These are phyloP conservation scores for Laburnicola sp. DNA, from an alignment of 2,329 filamentous ascomycete genomes.

Conservation along the genomic window DNA sequence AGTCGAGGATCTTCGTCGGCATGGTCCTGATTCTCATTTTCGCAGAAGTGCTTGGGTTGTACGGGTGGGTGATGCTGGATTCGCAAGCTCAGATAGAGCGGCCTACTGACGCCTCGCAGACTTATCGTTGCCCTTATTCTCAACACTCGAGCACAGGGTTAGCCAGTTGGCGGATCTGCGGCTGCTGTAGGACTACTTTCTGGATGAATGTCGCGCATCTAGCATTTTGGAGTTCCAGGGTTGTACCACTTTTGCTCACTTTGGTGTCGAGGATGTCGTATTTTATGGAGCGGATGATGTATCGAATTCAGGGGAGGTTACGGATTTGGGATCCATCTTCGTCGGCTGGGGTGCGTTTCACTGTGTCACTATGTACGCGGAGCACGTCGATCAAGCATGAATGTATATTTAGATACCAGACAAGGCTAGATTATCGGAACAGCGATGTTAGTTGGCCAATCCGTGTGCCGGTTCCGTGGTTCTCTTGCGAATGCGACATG, in stretches of 20 bases:
- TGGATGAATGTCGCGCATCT: constrained; percentile 26
- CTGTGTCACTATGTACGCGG: too few relatives aligned
- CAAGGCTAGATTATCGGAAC: neutral
- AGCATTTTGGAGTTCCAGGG: constrained; percentile 27
- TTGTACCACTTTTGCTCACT: constrained; percentile 3
- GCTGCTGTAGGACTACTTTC: constrained; percentile 36
- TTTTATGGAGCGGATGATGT: too few relatives aligned
- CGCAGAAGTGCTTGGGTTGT: constrained; percentile 93
- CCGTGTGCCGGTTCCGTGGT: neutral
- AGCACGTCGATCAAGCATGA: neutral
- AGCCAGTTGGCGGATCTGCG: constrained; percentile 14
- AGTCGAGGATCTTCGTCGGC: constrained; percentile 93
- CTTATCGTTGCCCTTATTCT: constrained; percentile 92
- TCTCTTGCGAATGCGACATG: neutral
- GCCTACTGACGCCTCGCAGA: constrained; percentile 50
- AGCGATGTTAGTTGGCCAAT: neutral
- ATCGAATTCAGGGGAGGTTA: too few relatives aligned
- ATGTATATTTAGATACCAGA: neutral
- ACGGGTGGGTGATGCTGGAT: constrained; percentile 67
- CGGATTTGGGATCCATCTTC: too few relatives aligned
- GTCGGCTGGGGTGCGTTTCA: too few relatives aligned
- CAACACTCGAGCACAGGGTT: constrained; percentile 78
- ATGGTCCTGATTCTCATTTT: constrained; percentile 99
- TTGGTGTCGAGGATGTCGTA: neutral
- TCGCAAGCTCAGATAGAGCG: too few relatives aligned